Base-by-base conservation (phyloP, 2,329 filamentous ascomycete genomes). In the Trichoderma atroviride region DNA sequence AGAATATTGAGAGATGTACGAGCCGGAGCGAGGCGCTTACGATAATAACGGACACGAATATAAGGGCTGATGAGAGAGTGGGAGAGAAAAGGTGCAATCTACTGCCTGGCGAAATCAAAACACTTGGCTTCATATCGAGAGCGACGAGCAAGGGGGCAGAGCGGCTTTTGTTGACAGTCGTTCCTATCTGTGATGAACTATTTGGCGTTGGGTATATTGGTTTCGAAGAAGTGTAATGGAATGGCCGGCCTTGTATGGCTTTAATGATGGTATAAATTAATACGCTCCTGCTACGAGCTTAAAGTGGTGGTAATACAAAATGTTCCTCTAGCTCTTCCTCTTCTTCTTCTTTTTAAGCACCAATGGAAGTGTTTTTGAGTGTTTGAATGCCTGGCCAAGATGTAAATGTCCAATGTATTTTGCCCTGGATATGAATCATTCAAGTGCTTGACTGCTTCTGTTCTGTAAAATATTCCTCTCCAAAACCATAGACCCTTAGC, bases 401-500 rank as follows among this genome's bases (percentile, higher is more conserved):
- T 3, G 13, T 50, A 7, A 7, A 66, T 33, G 53, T n/a, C 35
- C 2, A 37, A 29, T 35, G 19, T 27, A 50, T 40, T 22, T 11
- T 33, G 4, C 33, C 33, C 7, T 40, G 14, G 22, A 13, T 62
- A 31, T 59, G 13, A 14, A n/a, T 43, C 1, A 43, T 52, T 52
- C 31, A 2, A 50, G 27, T 2, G 27, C 50, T 64, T 61, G 37
- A 22, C 29, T 68, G 55, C 31, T 50, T 68, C 43, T 62, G 27
- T n/a, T 43, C 53, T n/a, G 19, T 50, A 19, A 69, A 47, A 57
- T 68, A 69, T 9, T 53, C 65, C 53, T 57, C 65, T 10, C 43
- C 65, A 47, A 86, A 79, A 5, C 81, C 81, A 77, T 88, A 89
- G 70, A 91, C 78, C 73, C 88, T 82, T 60, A 90, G 76, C 53